These are phyloP conservation scores for Chalara sp. DNA, from an alignment of 2,329 filamentous ascomycete genomes.

Conservation along the genomic window DNA sequence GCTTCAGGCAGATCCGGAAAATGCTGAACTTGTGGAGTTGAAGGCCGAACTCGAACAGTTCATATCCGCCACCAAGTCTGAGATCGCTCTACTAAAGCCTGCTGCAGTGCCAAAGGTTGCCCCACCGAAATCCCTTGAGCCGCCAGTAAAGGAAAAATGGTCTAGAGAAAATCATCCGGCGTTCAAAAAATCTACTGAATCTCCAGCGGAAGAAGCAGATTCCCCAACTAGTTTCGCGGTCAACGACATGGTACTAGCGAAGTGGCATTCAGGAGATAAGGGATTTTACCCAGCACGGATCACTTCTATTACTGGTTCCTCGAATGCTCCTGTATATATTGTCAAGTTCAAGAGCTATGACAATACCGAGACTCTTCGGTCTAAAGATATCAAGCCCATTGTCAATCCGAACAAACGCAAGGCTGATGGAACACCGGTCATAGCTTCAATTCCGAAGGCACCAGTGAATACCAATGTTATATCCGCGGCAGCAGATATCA, in stretches of 20 bases:
- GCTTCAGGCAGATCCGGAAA: slow-evolving; percentile 74
- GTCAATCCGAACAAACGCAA: slow-evolving; percentile 73
- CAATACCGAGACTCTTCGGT: slow-evolving; percentile 72
- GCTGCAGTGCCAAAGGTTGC: slow-evolving; percentile 21
- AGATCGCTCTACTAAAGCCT: slow-evolving; percentile 69
- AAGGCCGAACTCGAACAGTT: slow-evolving; percentile 76
- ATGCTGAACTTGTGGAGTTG: slow-evolving; percentile 69
- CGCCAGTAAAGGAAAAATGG: slow-evolving; percentile 64
- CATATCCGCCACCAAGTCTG: slow-evolving; percentile 71
- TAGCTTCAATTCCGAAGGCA: slow-evolving; percentile 36
- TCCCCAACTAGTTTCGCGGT: slow-evolving; percentile 63
- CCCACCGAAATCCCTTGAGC: slow-evolving; percentile 37
- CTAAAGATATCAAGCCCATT: slow-evolving; percentile 77
- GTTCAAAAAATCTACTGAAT: slow-evolving; percentile 51
- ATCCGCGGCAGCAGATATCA: slow-evolving; percentile 43
- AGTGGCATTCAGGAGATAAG: slow-evolving; percentile 86
- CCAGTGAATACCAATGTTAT: slow-evolving; percentile 31
- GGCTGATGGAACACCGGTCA: slow-evolving; percentile 64
- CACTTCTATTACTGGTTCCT: slow-evolving; percentile 86
- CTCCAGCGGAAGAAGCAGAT: slow-evolving; percentile 43
- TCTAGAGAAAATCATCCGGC: slow-evolving; percentile 75
- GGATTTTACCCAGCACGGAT: slow-evolving; percentile 89
- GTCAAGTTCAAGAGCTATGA: slow-evolving; percentile 94
- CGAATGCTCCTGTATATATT: slow-evolving; percentile 84
- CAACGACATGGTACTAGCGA: slow-evolving; percentile 84